Evolutionary conservation across 73 alveolate species (phyloP), one percentile per base, ranked within the genome.

Genomic region (Diophrys sp.): DNA sequence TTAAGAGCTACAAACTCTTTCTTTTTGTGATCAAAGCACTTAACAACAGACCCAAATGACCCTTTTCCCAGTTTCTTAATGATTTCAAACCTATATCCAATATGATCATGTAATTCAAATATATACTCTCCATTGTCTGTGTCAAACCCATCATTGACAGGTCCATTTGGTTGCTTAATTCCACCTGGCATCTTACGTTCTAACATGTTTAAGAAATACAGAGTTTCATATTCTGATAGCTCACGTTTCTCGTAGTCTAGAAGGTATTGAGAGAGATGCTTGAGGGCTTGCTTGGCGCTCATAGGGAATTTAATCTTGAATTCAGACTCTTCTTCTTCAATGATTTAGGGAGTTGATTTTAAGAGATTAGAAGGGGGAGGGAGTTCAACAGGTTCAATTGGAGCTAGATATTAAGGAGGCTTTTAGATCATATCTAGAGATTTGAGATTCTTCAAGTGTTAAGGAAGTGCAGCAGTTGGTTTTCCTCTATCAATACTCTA

Each of bases 31-130:
- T 96, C 99, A 77, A 62, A 82, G 33, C 96, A 94, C 84, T 93
- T 94, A 57, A 90, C 57, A 23, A 95, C 98, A 54, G 77, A 85
- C 23, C 99, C 99, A 85, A 96, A 96, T 28, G 97, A 83, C 2
- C 99, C 99, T 81, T 95, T 92, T 27, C 99, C 99, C 55, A 95
- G 75, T 27, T 77, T 71, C 74, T 96, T 90, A 14, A 96, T 69
- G 68, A 96, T 87, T 70, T 96, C 99, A 87, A 88, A 96, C 77
- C 99, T 75, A 84, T 96, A 95, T 28, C 91, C 83, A 33, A 96
- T 84, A 72, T 90, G 93, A 70, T 96, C 99, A 34, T 89, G 88
- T n/a, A 68, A 31, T 80, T 78, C 82, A 33, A 71, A 73, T 30
- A 75, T 86, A 70, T 91, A 96, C 73, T 93, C 95, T 57, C 97